Conservation (phyloP, 78 protist genomes). For the Anaeramoeba flamelloides region DNA sequence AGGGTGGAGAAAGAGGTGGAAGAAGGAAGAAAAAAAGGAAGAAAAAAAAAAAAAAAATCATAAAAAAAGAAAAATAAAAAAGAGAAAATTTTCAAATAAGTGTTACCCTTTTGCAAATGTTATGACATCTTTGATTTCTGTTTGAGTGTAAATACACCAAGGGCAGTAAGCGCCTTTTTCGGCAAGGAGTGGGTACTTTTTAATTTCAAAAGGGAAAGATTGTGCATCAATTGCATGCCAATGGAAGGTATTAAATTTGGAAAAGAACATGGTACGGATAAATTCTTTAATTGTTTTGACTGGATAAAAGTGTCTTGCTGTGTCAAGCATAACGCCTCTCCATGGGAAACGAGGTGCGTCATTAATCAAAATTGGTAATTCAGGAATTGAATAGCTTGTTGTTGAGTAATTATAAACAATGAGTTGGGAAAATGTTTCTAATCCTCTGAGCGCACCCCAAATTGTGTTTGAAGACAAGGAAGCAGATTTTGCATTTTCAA, state of each 20-base stretch:
- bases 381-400: not conserved
- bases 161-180: not conserved
- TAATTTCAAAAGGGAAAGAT: not conserved
- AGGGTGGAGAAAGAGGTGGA: no score
- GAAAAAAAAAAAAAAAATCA: no score
- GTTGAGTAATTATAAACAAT: not conserved
- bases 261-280: not conserved
- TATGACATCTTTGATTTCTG: not conserved
- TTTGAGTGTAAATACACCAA: not conserved
- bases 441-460: not conserved
- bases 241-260: constrained; percentile 1
- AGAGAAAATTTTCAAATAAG: no score
- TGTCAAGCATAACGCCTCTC: constrained; percentile 3
- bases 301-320: constrained; percentile 1
- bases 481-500: no score
- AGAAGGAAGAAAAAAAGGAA: no score
- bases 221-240: constrained; percentile 6
- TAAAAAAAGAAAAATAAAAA: no score
- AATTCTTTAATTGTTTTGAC: not conserved
- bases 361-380: not conserved
- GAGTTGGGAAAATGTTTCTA: not conserved
- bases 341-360: constrained; percentile 2
- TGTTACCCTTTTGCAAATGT: not conserved
- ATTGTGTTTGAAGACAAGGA: no score
- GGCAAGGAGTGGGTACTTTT: not conserved